Percentiles rank a stretch among this genome's conserved stretches.
Conservation (phyloP, 768 basidiomycete species). For the Strobilomyces confusus region DNA sequence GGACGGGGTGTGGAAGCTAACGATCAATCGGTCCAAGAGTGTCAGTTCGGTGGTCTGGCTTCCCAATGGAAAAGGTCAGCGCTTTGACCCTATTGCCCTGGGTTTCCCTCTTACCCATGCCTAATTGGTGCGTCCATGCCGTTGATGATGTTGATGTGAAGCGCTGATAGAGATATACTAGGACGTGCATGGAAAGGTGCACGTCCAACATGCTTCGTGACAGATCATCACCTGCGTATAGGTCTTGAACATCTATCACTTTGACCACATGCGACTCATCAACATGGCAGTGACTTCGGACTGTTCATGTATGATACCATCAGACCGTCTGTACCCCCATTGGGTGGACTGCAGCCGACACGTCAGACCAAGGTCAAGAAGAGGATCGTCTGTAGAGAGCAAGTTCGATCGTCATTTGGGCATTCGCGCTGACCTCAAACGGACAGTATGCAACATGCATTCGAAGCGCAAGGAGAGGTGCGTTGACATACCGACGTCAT, state of each 20-base stretch:
- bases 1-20: constrained; percentile 48
- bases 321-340: constrained; percentile 40
- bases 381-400: constrained; percentile 31
- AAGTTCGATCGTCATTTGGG: not conserved
- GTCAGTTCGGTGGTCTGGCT: constrained; percentile 50
- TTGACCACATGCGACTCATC: constrained; percentile 43
- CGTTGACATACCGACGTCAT: constrained; percentile 2
- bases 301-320: constrained; percentile 41
- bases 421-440: constrained; percentile 1
- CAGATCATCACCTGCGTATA: constrained; percentile 3
- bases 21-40: constrained; percentile 42
- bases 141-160: not conserved
- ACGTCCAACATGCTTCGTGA: not conserved
- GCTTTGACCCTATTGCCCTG: no score
- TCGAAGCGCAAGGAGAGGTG: constrained; percentile 45
- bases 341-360: constrained; percentile 42
- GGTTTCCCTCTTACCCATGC: not conserved
- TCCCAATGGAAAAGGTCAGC: constrained; percentile 42
- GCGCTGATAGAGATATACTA: constrained; percentile 12
- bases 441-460: constrained; percentile 45
- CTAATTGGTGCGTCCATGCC: constrained; percentile 34
- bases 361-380: constrained; percentile 47
- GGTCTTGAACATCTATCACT: constrained; percentile 39
- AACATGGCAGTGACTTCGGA: constrained; percentile 49
- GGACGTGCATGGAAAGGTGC: constrained; percentile 41